phyloP scores from a whole-genome alignment of 306 rosid genomes.

The Quercus glauca region DNA sequence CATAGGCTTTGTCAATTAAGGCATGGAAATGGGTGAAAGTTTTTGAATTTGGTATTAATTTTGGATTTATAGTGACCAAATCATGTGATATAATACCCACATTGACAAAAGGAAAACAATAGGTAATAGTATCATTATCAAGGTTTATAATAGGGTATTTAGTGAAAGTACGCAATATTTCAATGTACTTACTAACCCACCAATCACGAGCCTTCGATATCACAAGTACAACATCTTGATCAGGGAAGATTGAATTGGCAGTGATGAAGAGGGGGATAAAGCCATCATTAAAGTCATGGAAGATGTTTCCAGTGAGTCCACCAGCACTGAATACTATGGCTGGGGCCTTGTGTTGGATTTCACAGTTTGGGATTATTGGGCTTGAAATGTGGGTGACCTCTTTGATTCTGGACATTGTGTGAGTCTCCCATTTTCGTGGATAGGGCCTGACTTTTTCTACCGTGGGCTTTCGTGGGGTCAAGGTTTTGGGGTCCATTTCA shows the following conservation, averaged over 20 bases:
- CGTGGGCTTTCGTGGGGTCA: background rate
- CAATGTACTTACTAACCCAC: conserved; percentile 39
- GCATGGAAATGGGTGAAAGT: conserved; percentile 27
- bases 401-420: background rate
- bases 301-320: conserved; percentile 51
- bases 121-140: conserved; percentile 34
- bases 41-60: conserved; percentile 14
- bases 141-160: conserved; percentile 37
- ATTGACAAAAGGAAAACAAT: conserved; percentile 39
- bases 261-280: conserved; percentile 42
- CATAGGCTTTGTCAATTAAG: conserved; percentile 30
- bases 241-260: conserved; percentile 12
- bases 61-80: conserved; percentile 25
- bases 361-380: conserved; percentile 29
- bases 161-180: conserved; percentile 17
- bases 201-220: conserved; percentile 37
- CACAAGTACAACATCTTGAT: conserved; percentile 27
- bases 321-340: conserved; percentile 20
- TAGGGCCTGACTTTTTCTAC: conserved; percentile 40
- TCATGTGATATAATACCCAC: conserved; percentile 48
- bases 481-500: conserved; percentile 2
- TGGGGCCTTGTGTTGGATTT: conserved; percentile 24
- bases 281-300: conserved; percentile 49
- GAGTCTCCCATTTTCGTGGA: conserved; percentile 31
- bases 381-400: conserved; percentile 33